Base-by-base conservation (phyloP, 208 protist genomes). In the Trypanosoma theileri region DNA sequence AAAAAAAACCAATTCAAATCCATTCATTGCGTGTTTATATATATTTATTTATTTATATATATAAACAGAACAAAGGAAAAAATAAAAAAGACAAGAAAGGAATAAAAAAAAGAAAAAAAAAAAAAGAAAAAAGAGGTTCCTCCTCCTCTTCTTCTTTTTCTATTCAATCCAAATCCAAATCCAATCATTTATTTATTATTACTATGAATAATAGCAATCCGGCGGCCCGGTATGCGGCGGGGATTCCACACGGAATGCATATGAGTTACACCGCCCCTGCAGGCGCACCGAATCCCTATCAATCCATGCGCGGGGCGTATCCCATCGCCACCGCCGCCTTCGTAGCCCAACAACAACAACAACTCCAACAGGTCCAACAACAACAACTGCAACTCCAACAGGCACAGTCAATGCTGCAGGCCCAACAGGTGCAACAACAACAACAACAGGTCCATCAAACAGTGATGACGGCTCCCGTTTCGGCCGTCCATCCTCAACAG, bases 201-300 rank as follows among this genome's bases (percentile, higher is more conserved):
- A n/a, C n/a, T 14, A 74, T 67, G 59, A 74, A 74, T 54, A 65
- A 51, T 64, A 75, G 55, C 55, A 75, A 75, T 31, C 61, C 22
- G 19, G 61, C 44, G 13, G 54, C 54, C 21, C 59, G 62, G 4
- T 75, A 75, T 41, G 59, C 22, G 21, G 28, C 28, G 1, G 44
- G n/a, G 8, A 17, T 55, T 35, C 59, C n/a, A n/a, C 69, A 40
- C 12, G 69, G 69, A 10, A 45, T 69, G n/a, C 69, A 57, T 9
- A 61, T 75, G 45, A 19, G 24, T 4, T 75, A 65, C 48, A 35
- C 69, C 40, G 55, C 51, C 13, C 17, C 26, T 6, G 44, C 51
- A 12, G 69, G 50, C 12, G 69, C 69, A 0, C 69, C 69, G 2
- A 75, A 75, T 51, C 69, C 69, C 13, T 75, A 75, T 52, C 69